phyloP scores from a whole-genome alignment of 2,329 filamentous ascomycete species.

The Aspergillus aculeatinus region DNA sequence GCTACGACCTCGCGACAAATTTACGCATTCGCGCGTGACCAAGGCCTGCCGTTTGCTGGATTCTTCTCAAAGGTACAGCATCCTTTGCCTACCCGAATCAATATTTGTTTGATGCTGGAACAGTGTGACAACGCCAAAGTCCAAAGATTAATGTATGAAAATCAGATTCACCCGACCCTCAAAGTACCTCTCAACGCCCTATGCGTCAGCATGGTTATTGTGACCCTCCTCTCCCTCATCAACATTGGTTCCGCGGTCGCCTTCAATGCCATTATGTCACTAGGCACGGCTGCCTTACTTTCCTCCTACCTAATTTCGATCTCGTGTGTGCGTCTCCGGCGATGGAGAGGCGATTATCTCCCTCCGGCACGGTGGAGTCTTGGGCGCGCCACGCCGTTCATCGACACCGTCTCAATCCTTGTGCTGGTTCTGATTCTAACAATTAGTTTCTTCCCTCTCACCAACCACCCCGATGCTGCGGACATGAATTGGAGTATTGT shows the following conservation, averaged over 20 bases:
- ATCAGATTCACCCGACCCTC: constrained; percentile 32
- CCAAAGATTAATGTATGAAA: not conserved
- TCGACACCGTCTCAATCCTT: constrained; percentile 37
- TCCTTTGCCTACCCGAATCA: not conserved
- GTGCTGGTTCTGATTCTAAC: constrained; percentile 26
- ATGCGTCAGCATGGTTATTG: constrained; percentile 30
- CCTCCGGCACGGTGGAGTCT: constrained; percentile 35
- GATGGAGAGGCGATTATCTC: constrained; percentile 32
- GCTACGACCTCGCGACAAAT: constrained; percentile 38
- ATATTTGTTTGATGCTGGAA: not conserved
- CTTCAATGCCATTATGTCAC: constrained; percentile 54
- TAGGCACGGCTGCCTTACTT: constrained; percentile 49
- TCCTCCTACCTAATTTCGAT: constrained; percentile 53
- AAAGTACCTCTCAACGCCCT: constrained; percentile 47
- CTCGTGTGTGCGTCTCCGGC: constrained; percentile 44
- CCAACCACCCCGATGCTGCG: constrained; percentile 14
- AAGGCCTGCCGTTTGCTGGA: constrained; percentile 34
- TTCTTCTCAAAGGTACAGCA: constrained; percentile 13
- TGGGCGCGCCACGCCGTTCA: constrained; percentile 37
- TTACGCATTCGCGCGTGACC: constrained; percentile 48
- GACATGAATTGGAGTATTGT: constrained; percentile 32
- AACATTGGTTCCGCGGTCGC: constrained; percentile 53
- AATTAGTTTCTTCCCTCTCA: constrained; percentile 30
- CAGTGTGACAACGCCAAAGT: too few relatives aligned
- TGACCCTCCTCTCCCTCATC: constrained; percentile 47